A percentile compares a stretch with the other conserved stretches of the same genome.
phyloP scores from a whole-genome alignment of 2,329 filamentous ascomycete genomes.

The Aspergillus bombycis region DNA sequence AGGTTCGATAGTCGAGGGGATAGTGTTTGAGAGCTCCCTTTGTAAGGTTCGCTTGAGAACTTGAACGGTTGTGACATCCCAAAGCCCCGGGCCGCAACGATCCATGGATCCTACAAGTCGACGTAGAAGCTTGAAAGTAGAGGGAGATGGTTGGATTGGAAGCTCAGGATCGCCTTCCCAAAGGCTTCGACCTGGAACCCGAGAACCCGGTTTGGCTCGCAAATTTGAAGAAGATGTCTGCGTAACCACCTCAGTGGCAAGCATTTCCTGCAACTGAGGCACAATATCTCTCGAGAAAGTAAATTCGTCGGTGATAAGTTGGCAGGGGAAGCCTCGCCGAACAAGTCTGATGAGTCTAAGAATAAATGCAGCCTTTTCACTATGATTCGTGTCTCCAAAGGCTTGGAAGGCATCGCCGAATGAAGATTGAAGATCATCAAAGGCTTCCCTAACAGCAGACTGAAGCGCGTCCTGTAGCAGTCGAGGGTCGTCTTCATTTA shows the following conservation, averaged over 20 bases:
- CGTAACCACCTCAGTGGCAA: conserved; percentile 59
- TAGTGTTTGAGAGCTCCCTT: conserved; percentile 47
- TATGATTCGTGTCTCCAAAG: conserved; percentile 50
- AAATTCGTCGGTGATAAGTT: conserved; percentile 43
- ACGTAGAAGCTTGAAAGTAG: conserved; percentile 72
- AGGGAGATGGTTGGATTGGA: conserved; percentile 77
- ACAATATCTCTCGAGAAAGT: conserved; percentile 65
- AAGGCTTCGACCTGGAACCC: conserved; percentile 65
- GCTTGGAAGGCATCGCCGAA: conserved; percentile 50
- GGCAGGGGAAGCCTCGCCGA: conserved; percentile 64
- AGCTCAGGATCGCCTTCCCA: conserved; percentile 80
- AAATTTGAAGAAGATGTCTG: conserved; percentile 47
- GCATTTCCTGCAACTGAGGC: conserved; percentile 63
- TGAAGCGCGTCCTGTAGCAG: conserved; percentile 64
- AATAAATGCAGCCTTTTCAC: conserved; percentile 63
- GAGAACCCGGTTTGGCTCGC: conserved; percentile 48
- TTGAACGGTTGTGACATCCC: conserved; percentile 70
- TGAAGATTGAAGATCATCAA: conserved; percentile 54
- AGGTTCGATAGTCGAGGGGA: conserved; percentile 27
- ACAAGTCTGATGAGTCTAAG: conserved; percentile 76
- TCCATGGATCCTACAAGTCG: conserved; percentile 69
- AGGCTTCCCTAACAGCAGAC: conserved; percentile 59
- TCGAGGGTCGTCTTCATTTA: conserved; percentile 73
- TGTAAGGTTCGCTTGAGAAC: conserved; percentile 64
- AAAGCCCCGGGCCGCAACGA: conserved; percentile 73